Conservation (phyloP, 23 red algal genomes). For the Gracilaria domingensis region DNA sequence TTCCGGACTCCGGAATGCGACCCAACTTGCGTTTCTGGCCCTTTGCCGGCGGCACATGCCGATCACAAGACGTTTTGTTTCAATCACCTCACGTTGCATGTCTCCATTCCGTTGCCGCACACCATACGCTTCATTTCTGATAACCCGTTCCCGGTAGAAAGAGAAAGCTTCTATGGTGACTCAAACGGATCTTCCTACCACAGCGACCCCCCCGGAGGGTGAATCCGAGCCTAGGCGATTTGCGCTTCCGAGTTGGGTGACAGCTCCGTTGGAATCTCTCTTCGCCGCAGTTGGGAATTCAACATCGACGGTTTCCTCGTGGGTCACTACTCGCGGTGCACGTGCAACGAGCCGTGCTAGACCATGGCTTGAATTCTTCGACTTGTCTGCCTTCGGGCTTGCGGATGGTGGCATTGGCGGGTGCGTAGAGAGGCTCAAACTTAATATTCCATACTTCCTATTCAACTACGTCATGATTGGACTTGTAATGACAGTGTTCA, state of each 20-base stretch:
- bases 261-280: conserved; percentile 19
- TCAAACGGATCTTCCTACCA: background rate
- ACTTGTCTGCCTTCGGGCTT: conserved; percentile 56
- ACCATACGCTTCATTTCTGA: background rate
- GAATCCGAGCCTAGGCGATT: conserved; percentile 12
- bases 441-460: conserved; percentile 57
- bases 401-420: conserved; percentile 39
- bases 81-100: background rate
- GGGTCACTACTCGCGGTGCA: conserved; percentile 27
- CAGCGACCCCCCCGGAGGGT: background rate
- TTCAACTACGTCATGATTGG: conserved; percentile 65
- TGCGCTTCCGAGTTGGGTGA: conserved; percentile 20
- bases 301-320: conserved; percentile 16
- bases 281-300: conserved; percentile 29
- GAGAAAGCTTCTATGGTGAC: conserved; percentile 9
- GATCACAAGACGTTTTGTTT: background rate
- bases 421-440: conserved; percentile 38
- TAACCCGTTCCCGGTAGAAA: background rate
- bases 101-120: background rate
- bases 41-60: background rate
- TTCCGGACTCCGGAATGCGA: too few relatives aligned
- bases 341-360: conserved; percentile 50
- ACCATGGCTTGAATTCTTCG: conserved; percentile 71
- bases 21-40: background rate
- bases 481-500: conserved; percentile 26